Base-by-base conservation (phyloP, 306 rosid genomes). In the Erythrophleum fordii region DNA sequence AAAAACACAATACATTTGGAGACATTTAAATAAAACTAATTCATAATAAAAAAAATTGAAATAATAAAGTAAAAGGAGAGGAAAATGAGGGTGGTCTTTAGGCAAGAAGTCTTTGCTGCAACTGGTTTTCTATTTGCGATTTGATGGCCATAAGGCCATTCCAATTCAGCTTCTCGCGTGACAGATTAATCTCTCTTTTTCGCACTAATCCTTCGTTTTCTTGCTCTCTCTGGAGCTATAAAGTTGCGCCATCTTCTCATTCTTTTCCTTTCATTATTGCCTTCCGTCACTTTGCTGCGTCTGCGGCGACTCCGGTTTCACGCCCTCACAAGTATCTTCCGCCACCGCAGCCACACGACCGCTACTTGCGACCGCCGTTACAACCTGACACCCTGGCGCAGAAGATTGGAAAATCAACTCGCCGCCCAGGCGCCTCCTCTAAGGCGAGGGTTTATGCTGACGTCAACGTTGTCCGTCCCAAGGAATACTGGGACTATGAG, bases 351-450 rank as follows among this genome's bases (percentile, higher is more conserved):
- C 53, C 29, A 1, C 52, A 0, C 66, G 7, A 49, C 66, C 77
- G 42, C 62, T 79, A 44, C 67, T 77, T 5, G 46, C 88, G 76
- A 73, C 83, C 77, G 13, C 80, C 53, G 41, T 73, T 82, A 14
- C 85, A 81, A 25, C 62, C 68, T 52, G 91, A 81, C 88, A 78
- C 88, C 88, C 94, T 95, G 99, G 92, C 99, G 34, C 97, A 95
- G 89, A 95, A 95, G 87, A 91, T 95, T 77, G 97, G 94, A 6
- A 95, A 95, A 80, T 83, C 97, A 51, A 88, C 92, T 73, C 99
- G 99, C 92, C 97, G 97, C 28, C 95, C 99, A 28, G 99, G 99
- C 92, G 97, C 95, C 51, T 77, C 94, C 79, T 93, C 98, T 46
- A 90, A 89, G 77, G 92, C 98, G 25, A 84, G 95, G 93, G 92